Evolutionary conservation across 306 rosid species (phyloP).

Genomic region (Prunus dulcis): DNA sequence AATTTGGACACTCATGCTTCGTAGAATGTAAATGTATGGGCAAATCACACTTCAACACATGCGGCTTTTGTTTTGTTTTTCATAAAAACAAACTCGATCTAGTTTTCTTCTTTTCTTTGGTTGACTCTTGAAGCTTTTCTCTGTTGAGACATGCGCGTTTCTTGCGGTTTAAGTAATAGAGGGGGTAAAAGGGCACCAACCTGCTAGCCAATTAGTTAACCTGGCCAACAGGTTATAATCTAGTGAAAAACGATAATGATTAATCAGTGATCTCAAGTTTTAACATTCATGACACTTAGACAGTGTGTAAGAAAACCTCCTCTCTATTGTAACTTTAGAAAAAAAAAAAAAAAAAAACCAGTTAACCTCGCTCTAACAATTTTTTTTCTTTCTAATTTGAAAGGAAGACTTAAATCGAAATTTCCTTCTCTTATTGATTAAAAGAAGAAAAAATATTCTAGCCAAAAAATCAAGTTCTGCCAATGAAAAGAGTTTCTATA

Average conservation of each 20-base stretch:
- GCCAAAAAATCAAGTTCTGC: neutral
- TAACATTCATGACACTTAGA: too few relatives aligned
- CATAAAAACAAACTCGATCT: neutral
- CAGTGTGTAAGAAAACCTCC: accelerated
- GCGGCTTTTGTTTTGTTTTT: neutral
- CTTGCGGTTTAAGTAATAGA: too few relatives aligned
- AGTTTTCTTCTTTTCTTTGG: neutral
- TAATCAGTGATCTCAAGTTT: accelerated
- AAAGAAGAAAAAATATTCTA: neutral
- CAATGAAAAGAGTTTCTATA: neutral
- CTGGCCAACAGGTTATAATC: too few relatives aligned
- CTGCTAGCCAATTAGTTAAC: too few relatives aligned
- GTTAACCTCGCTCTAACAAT: too few relatives aligned
- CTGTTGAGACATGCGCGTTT: neutral
- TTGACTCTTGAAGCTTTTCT: neutral
- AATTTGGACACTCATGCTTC: neutral
- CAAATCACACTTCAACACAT: neutral
- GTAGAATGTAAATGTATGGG: neutral
- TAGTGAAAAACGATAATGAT: accelerated
- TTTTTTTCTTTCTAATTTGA: too few relatives aligned
- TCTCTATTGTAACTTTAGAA: too few relatives aligned
- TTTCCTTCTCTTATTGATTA: too few relatives aligned
- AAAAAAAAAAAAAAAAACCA: too few relatives aligned
- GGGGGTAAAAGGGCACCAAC: too few relatives aligned
- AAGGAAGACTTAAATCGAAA: too few relatives aligned